Conservation (phyloP, 495 filamentous ascomycete species). For the Letharia columbiana region DNA sequence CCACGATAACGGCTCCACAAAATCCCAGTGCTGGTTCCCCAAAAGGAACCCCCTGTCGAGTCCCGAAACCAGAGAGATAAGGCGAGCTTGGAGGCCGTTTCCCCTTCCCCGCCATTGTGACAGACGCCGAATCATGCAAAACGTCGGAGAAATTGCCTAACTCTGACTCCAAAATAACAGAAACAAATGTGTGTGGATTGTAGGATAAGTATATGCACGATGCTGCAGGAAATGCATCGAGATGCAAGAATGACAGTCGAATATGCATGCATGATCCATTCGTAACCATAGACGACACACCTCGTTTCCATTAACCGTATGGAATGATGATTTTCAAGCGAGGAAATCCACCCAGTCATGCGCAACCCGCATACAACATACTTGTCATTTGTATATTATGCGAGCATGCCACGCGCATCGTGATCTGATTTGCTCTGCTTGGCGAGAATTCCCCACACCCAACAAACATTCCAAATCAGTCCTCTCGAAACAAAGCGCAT, state of each 20-base stretch:
- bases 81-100: neutral
- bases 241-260: neutral
- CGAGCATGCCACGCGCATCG: slow-evolving; percentile 19
- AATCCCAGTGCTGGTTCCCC: neutral
- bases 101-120: slow-evolving; percentile 2
- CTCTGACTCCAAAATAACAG: too few relatives aligned
- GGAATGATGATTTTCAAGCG: neutral
- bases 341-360: neutral
- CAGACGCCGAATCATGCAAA: neutral
- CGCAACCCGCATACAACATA: neutral
- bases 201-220: neutral
- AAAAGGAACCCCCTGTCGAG: neutral
- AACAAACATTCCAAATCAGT: neutral
- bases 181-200: too few relatives aligned
- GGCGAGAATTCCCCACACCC: slow-evolving; percentile 8
- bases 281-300: too few relatives aligned
- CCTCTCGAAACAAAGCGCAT: neutral
- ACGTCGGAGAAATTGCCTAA: neutral
- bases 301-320: neutral
- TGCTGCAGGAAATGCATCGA: neutral
- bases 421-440: slow-evolving; percentile 1
- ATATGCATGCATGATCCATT: neutral
- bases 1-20: slow-evolving; percentile 20
- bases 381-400: neutral
- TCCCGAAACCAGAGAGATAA: neutral